Conservation (phyloP, 2,329 filamentous ascomycete genomes). For the Botrytis deweyae region DNA sequence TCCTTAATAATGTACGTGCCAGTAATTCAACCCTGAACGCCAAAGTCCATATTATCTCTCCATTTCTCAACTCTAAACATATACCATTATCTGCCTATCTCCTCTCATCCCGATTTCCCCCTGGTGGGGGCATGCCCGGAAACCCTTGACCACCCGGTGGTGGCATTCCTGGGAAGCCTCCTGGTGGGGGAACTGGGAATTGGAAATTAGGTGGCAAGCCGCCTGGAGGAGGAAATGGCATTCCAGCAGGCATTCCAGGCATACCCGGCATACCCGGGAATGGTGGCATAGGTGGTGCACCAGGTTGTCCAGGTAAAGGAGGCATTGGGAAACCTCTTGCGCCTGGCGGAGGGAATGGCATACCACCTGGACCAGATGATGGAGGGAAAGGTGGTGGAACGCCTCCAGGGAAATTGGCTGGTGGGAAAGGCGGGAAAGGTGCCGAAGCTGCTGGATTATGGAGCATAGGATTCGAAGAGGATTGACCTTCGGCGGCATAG, state of each 20-base stretch:
- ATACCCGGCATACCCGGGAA: slow-evolving; percentile 43
- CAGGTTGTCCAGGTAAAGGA: slow-evolving; percentile 28
- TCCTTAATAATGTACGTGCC: not conserved
- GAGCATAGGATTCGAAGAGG: slow-evolving; percentile 81
- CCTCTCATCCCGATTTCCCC: slow-evolving; percentile 17
- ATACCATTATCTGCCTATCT: slow-evolving; percentile 18
- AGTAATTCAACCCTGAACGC: slow-evolving; percentile 6
- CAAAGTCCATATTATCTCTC: slow-evolving; percentile 11
- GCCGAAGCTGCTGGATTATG: slow-evolving; percentile 50
- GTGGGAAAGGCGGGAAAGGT: slow-evolving; percentile 45
- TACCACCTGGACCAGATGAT: slow-evolving; percentile 17
- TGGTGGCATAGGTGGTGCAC: slow-evolving; percentile 28
- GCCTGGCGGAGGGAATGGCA: slow-evolving; percentile 35
- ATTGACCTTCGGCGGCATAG: slow-evolving; percentile 91
- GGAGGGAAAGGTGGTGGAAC: slow-evolving; percentile 14
- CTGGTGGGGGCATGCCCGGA: slow-evolving; percentile 16
- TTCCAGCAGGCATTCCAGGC: slow-evolving; percentile 43
- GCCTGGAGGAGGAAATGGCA: slow-evolving; percentile 48
- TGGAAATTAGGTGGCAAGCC: slow-evolving; percentile 55
- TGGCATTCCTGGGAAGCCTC: slow-evolving; percentile 30
- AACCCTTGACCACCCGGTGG: slow-evolving; percentile 16
- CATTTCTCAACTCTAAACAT: not conserved
- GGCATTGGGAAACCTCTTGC: slow-evolving; percentile 36
- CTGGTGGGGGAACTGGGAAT: slow-evolving; percentile 42
- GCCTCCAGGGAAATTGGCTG: slow-evolving; percentile 55